Percentiles rank a stretch among this genome's conserved stretches.
phyloP scores from a whole-genome alignment of 345 rosid genomes.

The Geranium brycei region DNA sequence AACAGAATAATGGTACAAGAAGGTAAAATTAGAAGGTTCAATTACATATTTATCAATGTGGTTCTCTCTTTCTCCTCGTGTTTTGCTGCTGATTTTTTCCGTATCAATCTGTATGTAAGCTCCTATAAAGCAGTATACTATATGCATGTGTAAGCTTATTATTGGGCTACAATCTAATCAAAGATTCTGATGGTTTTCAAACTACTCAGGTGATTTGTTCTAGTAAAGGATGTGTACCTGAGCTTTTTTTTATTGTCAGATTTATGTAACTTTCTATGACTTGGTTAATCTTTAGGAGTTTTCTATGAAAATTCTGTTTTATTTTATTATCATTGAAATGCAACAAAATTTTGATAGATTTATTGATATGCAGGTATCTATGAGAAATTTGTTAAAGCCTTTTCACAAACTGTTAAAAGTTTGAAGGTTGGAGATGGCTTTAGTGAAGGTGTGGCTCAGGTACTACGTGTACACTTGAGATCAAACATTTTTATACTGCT shows the following conservation, averaged over 20 bases:
- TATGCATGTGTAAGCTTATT: neutral
- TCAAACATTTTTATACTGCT: constrained; percentile 1
- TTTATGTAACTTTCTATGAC: neutral
- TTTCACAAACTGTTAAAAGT: constrained; percentile 72
- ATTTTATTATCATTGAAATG: neutral
- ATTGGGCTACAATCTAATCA: neutral
- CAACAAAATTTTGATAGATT: neutral
- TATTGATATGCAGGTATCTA: constrained; percentile 53
- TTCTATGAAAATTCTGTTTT: neutral
- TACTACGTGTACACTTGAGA: constrained; percentile 7
- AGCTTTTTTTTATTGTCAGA: no score
- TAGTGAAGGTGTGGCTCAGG: constrained; percentile 67
- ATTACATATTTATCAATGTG: no score
- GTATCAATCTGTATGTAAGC: neutral
- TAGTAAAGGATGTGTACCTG: no score
- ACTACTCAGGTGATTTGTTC: no score
- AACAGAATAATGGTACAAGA: constrained; percentile 91
- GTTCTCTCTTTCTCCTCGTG: neutral
- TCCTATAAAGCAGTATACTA: neutral
- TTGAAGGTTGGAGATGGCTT: constrained; percentile 95
- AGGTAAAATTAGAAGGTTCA: constrained; percentile 33
- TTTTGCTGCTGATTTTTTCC: neutral
- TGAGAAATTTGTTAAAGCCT: constrained; percentile 74
- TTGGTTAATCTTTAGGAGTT: neutral
- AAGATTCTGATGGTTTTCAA: neutral